Evolutionary conservation across 2,329 filamentous ascomycete genomes (phyloP).

Genomic region (Xylariaceae sp.): DNA sequence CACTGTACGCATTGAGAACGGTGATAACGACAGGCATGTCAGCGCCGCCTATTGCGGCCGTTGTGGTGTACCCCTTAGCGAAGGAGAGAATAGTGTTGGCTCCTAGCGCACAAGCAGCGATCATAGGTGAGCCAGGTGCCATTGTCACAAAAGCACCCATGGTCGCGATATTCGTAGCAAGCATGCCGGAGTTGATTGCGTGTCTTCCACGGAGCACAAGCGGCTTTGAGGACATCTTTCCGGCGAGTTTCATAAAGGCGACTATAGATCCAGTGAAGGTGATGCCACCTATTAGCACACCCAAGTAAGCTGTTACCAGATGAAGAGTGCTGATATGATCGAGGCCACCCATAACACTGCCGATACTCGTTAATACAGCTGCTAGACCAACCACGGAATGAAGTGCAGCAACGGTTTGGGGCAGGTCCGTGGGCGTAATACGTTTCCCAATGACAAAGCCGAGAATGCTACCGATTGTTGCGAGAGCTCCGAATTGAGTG

Average conservation of each 20-base stretch:
- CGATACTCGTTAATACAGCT: conserved; percentile 81
- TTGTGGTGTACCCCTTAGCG: conserved; percentile 81
- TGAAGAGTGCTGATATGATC: conserved; percentile 69
- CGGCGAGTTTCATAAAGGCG: conserved; percentile 80
- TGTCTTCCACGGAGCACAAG: conserved; percentile 69
- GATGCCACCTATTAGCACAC: conserved; percentile 79
- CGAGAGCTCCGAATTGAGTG: conserved; percentile 72
- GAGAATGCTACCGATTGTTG: conserved; percentile 60
- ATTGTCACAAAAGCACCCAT: conserved; percentile 80
- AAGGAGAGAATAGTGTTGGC: conserved; percentile 76
- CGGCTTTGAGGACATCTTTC: conserved; percentile 73
- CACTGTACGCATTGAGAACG: conserved; percentile 84
- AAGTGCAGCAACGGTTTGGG: conserved; percentile 81
- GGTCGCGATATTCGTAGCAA: conserved; percentile 72
- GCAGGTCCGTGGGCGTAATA: conserved; percentile 82
- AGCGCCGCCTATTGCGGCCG: conserved; percentile 82
- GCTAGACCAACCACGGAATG: conserved; percentile 88
- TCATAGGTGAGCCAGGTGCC: conserved; percentile 70
- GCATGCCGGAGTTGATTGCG: conserved; percentile 64
- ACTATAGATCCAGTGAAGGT: conserved; percentile 90
- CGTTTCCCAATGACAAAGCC: conserved; percentile 75
- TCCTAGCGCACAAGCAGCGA: conserved; percentile 71
- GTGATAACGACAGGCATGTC: conserved; percentile 93
- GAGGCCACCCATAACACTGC: conserved; percentile 72
- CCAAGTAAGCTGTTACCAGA: conserved; percentile 78